Evolutionary conservation across 345 rosid genomes (phyloP).

Genomic region (Salix purpurea): DNA sequence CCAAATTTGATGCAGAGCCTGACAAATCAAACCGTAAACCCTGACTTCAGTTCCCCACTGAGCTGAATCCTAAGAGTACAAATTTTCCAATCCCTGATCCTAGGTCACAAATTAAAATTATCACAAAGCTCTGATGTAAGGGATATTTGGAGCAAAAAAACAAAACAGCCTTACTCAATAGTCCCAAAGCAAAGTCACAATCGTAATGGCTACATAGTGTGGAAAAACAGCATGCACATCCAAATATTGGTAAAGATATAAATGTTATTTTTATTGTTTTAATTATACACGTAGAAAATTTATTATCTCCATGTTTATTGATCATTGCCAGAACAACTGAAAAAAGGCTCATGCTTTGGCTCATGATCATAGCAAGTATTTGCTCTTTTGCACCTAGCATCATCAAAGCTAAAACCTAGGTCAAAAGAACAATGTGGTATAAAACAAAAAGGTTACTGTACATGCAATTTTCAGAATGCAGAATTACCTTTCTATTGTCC

Average conservation of each 20-base stretch:
- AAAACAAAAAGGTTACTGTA: not conserved
- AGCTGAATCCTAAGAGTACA: not conserved
- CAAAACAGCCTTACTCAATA: not conserved
- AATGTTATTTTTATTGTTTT: not conserved
- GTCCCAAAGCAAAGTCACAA: not conserved
- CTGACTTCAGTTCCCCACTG: not conserved
- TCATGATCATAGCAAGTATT: not conserved
- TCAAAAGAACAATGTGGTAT: not conserved
- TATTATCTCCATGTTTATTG: not conserved
- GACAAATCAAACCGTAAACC: not conserved
- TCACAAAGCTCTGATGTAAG: not conserved
- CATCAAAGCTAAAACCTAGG: not conserved
- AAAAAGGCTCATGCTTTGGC: not conserved
- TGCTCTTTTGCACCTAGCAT: not conserved
- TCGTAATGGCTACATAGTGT: not conserved
- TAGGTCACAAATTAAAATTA: not conserved
- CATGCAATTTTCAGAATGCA: slow-evolving; percentile 4
- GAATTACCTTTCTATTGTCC: slow-evolving; percentile 30
- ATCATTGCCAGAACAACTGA: not conserved
- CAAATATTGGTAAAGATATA: not conserved
- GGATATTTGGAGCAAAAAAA: not conserved
- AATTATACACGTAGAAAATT: not conserved
- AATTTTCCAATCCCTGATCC: not conserved
- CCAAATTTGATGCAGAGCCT: not conserved
- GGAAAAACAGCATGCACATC: not conserved